Evolutionary conservation across 352 stramenopile species (phyloP).

Genomic region (Aphanomyces euteiches): DNA sequence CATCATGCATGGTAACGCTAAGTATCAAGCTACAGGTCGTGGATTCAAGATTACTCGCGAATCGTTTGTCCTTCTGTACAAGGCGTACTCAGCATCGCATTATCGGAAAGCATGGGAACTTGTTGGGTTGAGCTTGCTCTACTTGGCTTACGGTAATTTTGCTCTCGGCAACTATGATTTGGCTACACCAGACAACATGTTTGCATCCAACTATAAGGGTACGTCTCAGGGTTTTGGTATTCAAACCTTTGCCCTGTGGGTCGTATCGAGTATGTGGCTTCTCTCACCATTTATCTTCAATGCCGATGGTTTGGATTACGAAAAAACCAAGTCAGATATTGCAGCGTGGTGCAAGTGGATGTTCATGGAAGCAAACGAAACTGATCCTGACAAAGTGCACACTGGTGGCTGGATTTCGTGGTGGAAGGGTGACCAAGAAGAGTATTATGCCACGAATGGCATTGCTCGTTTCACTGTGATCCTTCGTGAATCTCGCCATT

Average conservation of each 20-base stretch:
- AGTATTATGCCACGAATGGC: slow-evolving; percentile 65
- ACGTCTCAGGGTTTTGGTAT: slow-evolving; percentile 74
- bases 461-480: slow-evolving; percentile 74
- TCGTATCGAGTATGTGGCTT: slow-evolving; percentile 68
- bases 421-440: slow-evolving; percentile 73
- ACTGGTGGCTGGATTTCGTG: slow-evolving; percentile 70
- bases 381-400: slow-evolving; percentile 64
- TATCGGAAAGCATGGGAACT: slow-evolving; percentile 80
- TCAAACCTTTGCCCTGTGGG: slow-evolving; percentile 78
- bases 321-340: slow-evolving; percentile 80
- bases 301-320: slow-evolving; percentile 77
- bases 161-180: slow-evolving; percentile 27
- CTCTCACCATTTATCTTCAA: slow-evolving; percentile 82
- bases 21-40: slow-evolving; percentile 78
- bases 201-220: slow-evolving; percentile 57
- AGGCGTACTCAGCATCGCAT: slow-evolving; percentile 66
- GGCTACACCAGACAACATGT: slow-evolving; percentile 51
- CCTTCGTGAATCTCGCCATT: slow-evolving; percentile 72
- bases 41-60: slow-evolving; percentile 83
- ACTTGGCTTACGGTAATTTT: slow-evolving; percentile 68
- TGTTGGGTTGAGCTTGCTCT: slow-evolving; percentile 66
- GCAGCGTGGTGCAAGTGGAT: slow-evolving; percentile 74
- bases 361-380: slow-evolving; percentile 63
- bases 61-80: slow-evolving; percentile 78
- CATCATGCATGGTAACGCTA: slow-evolving; percentile 66